A percentile compares a stretch with the other conserved stretches of the same genome.
Conservation (phyloP, 2,329 filamentous ascomycete genomes). For the Colletotrichum truncatum region DNA sequence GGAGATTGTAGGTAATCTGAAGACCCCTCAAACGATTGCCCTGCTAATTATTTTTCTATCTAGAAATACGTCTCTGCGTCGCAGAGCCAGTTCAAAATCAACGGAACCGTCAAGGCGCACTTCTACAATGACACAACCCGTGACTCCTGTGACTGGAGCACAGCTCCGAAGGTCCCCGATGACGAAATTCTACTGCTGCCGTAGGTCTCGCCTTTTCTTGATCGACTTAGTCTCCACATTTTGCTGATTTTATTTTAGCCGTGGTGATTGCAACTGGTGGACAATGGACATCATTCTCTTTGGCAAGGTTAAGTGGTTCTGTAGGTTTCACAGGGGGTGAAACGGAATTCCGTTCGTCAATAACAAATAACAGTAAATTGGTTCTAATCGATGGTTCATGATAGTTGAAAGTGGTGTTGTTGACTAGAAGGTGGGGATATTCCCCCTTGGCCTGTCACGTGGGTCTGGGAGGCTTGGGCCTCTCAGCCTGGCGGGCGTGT, state of each 20-base stretch:
- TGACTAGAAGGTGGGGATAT: too few relatives aligned
- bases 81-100: not conserved
- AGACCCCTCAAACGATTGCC: not conserved
- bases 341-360: too few relatives aligned
- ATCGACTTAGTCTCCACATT: rapidly evolving
- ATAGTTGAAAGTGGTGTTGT: too few relatives aligned
- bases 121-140: not conserved
- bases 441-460: too few relatives aligned
- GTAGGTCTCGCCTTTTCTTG: not conserved
- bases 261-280: not conserved
- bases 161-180: not conserved
- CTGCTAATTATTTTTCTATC: not conserved
- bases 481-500: too few relatives aligned
- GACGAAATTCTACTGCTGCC: not conserved
- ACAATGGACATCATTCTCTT: not conserved
- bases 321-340: too few relatives aligned
- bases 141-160: not conserved
- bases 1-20: not conserved
- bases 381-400: too few relatives aligned
- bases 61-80: not conserved
- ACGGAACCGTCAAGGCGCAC: not conserved
- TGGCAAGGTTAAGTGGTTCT: not conserved
- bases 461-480: too few relatives aligned
- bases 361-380: too few relatives aligned
- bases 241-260: not conserved